Base-by-base conservation (phyloP, 371 early-diverging fungal species). In the Dichotomocladium elegans region DNA sequence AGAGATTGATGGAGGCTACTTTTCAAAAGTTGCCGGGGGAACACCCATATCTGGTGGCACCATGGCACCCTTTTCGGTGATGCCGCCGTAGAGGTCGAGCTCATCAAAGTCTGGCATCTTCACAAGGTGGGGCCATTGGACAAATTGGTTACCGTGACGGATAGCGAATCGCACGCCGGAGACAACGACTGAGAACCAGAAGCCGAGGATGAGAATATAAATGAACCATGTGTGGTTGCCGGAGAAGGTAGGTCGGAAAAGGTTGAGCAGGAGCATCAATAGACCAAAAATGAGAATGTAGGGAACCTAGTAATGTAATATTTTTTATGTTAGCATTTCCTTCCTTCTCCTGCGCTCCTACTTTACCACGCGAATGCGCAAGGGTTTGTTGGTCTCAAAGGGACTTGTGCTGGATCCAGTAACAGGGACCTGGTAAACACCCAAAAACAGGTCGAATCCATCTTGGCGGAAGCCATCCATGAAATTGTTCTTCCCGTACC, bases 401-500 rank as follows among this genome's bases (percentile, higher is more conserved):
- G 72, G 59, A 26, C 57, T 68, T 41, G 29, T 48, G 6, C 26
- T 19, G 22, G 26, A 26, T 11, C 35, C 37, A 3, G 48, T n/a
- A 11, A 17, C 12, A 4, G 40, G 57, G 3, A 89, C 82, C 14
- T 61, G 60, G 61, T 80, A 91, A 17, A 72, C 68, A 5, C 95
- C 95, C 40, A 91, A 65, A 47, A 94, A 74, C 26, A 95, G 60
- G 58, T 95, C 94, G 58, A 81, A 86, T 9, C 83, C 80, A 67
- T 94, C 94, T 77, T 98, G 98, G 25, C 96, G 82, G 12, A 64
- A 55, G 26, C 97, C 98, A 57, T 98, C 99, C 53, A 89, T 61
- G 60, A 88, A 98, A 81, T 96, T 97, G 64, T 95, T 95, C 51
- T 89, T 90, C 46, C 92, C 60, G 63, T 96, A 98, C 14, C 98